Evolutionary conservation across 768 basidiomycete genomes (phyloP).

Genomic region (Clavaria fumosa): DNA sequence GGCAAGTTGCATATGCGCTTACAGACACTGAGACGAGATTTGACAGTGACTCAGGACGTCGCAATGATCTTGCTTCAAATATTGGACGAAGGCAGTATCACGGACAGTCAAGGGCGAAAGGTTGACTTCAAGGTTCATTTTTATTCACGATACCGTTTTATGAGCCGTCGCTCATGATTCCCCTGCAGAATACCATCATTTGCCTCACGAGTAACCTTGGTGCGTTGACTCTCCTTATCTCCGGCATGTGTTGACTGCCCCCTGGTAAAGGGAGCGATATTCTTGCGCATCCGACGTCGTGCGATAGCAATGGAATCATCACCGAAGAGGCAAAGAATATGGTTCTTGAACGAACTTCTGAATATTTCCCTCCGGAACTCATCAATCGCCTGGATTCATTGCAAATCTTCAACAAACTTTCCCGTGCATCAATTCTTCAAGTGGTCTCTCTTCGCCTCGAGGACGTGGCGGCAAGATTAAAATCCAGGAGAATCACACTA

Average conservation of each 20-base stretch:
- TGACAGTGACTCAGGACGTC: constrained; percentile 40
- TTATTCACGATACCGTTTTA: background rate
- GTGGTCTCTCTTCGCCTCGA: constrained; percentile 64
- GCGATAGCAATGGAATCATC: constrained; percentile 46
- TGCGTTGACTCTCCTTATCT: constrained; percentile 9
- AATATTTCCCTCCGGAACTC: constrained; percentile 82
- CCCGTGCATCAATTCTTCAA: constrained; percentile 52
- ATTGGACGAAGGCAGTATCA: constrained; percentile 78
- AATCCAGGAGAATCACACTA: constrained; percentile 48
- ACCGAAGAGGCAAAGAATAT: constrained; percentile 42
- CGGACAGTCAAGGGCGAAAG: constrained; percentile 84
- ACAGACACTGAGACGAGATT: background rate
- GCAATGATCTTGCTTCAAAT: constrained; percentile 85
- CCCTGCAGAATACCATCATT: constrained; percentile 75
- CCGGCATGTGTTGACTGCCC: background rate
- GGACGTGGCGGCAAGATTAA: constrained; percentile 57
- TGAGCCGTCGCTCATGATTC: background rate
- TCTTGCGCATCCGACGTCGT: constrained; percentile 52
- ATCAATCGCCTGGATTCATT: constrained; percentile 81
- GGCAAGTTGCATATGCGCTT: constrained; percentile 18
- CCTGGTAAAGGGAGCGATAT: constrained; percentile 39
- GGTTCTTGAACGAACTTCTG: constrained; percentile 60
- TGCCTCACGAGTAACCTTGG: constrained; percentile 84
- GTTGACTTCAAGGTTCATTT: constrained; percentile 74
- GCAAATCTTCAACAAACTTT: constrained; percentile 84